phyloP scores from a whole-genome alignment of 345 rosid genomes.

The Ceriops decandra region DNA sequence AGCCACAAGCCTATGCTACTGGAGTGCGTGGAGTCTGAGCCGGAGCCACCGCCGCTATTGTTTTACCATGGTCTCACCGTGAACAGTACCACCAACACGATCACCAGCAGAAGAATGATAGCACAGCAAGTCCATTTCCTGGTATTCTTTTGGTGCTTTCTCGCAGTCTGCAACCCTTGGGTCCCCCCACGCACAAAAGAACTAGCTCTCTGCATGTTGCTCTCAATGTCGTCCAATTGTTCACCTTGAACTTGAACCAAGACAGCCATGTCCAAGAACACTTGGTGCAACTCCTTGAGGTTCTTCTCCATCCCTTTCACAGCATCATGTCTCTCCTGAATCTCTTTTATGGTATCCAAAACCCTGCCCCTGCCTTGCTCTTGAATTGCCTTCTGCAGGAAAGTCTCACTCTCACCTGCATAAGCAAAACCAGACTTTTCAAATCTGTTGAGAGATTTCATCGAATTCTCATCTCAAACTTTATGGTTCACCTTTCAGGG shows the following conservation, averaged over 20 bases:
- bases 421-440: not conserved
- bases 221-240: slow-evolving; percentile 77
- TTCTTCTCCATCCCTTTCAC: slow-evolving; percentile 75
- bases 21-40: not conserved
- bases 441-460: too few species aligned
- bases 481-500: too few species aligned
- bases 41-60: slow-evolving; percentile 10
- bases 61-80: slow-evolving; percentile 59
- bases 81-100: slow-evolving; percentile 54
- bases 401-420: slow-evolving; percentile 84
- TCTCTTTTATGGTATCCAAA: slow-evolving; percentile 69
- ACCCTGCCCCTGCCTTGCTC: slow-evolving; percentile 85
- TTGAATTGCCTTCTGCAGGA: slow-evolving; percentile 84
- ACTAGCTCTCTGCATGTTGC: slow-evolving; percentile 68
- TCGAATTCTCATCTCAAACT: too few species aligned
- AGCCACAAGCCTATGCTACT: not conserved
- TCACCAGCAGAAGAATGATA: slow-evolving; percentile 52
- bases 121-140: slow-evolving; percentile 78
- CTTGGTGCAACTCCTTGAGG: slow-evolving; percentile 81
- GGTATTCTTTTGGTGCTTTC: slow-evolving; percentile 60
- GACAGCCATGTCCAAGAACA: slow-evolving; percentile 82
- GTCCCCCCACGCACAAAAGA: slow-evolving; percentile 65
- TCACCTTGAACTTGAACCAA: slow-evolving; percentile 72
- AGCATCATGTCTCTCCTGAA: slow-evolving; percentile 88
- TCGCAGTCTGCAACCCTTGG: slow-evolving; percentile 46